These are phyloP conservation scores for Dipteronia dyeriana DNA, from an alignment of 345 rosid species.

Conservation along the genomic window DNA sequence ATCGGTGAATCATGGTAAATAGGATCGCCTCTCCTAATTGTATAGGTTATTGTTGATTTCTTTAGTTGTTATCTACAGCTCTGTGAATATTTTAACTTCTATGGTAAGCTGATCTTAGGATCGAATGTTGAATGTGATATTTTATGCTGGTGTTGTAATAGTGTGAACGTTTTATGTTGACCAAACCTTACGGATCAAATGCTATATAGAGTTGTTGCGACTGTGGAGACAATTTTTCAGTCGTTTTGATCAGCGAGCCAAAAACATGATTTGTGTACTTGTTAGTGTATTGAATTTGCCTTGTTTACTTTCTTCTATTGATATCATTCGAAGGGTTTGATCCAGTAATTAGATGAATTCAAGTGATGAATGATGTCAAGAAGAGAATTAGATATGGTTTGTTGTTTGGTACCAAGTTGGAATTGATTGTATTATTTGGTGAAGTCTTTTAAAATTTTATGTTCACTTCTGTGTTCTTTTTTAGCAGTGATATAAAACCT, in stretches of 20 bases:
- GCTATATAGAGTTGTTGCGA: background rate
- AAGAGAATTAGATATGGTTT: no score
- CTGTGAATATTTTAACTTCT: background rate
- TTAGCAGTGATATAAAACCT: no score
- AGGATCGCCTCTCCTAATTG: background rate
- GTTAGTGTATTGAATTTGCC: no score
- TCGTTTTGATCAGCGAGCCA: background rate
- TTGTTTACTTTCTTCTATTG: no score
- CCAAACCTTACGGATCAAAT: background rate
- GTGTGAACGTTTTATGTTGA: background rate
- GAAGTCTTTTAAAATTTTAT: no score
- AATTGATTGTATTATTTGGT: no score
- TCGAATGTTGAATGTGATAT: background rate
- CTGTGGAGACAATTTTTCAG: background rate
- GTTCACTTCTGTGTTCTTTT: no score
- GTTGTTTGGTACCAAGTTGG: no score
- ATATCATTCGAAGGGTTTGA: no score
- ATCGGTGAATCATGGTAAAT: conserved; percentile 21
- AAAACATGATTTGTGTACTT: background rate
- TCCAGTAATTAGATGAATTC: no score
- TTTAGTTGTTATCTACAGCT: background rate
- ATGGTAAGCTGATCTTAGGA: background rate
- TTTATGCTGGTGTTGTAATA: background rate
- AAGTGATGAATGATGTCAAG: no score
- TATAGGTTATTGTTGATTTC: background rate